phyloP scores from a whole-genome alignment of 2,329 filamentous ascomycete species.

The Tolypocladium ophioglossoides region DNA sequence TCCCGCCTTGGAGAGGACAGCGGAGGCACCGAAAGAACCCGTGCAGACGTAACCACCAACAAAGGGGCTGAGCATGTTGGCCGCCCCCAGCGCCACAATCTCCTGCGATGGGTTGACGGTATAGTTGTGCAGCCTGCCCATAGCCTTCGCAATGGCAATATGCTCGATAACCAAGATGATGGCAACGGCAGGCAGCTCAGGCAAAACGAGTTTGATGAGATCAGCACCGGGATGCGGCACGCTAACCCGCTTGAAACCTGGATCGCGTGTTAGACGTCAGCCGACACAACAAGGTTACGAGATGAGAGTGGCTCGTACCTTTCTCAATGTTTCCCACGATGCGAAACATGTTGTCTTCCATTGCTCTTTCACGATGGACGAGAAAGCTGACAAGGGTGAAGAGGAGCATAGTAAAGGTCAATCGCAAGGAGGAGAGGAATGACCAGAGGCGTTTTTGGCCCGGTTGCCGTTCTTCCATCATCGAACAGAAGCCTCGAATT shows the following conservation, averaged over 20 bases:
- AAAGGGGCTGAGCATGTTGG: slow-evolving; percentile 67
- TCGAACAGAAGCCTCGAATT: slow-evolving; percentile 49
- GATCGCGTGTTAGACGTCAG: slow-evolving; percentile 5
- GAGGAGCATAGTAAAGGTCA: slow-evolving; percentile 64
- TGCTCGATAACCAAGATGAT: slow-evolving; percentile 76
- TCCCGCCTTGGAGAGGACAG: slow-evolving; percentile 76
- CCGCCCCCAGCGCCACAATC: slow-evolving; percentile 65
- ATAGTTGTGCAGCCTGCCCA: slow-evolving; percentile 71
- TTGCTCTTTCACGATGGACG: slow-evolving; percentile 42
- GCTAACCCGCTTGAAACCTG: slow-evolving; percentile 53
- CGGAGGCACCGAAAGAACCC: slow-evolving; percentile 52
- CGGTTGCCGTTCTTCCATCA: slow-evolving; percentile 51
- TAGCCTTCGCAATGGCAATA: slow-evolving; percentile 76
- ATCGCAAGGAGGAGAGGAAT: slow-evolving; percentile 62
- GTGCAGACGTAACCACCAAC: slow-evolving; percentile 44
- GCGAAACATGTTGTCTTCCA: slow-evolving; percentile 42
- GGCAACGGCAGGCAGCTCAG: slow-evolving; percentile 58
- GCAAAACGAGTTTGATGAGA: slow-evolving; percentile 46
- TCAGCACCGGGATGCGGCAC: slow-evolving; percentile 44
- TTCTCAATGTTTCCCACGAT: slow-evolving; percentile 57
- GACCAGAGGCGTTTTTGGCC: slow-evolving; percentile 54
- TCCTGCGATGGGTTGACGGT: slow-evolving; percentile 71
- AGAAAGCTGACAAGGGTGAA: slow-evolving; percentile 66
- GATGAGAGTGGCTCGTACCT: slow-evolving; percentile 24
- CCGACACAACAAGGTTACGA: too few relatives aligned